These are phyloP conservation scores for Colletotrichum aenigma DNA, from an alignment of 2,329 filamentous ascomycete genomes.

Conservation along the genomic window DNA sequence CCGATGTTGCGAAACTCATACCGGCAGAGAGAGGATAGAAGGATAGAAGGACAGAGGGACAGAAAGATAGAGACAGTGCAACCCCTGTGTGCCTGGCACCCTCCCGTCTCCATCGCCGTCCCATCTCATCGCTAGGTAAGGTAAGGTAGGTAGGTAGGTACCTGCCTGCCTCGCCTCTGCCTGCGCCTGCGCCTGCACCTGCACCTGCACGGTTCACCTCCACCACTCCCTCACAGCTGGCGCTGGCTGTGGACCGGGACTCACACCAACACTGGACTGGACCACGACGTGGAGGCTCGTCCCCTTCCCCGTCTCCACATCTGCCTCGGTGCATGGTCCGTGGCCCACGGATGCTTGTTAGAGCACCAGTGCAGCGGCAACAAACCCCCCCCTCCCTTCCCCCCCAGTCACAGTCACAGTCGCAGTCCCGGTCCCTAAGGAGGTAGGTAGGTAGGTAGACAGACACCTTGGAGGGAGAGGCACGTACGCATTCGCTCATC, in stretches of 20 bases:
- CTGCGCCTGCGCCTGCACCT: background rate
- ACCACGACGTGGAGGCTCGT: background rate
- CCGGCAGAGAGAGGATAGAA: too few species aligned
- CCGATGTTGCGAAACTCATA: background rate
- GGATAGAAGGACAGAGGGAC: too few species aligned
- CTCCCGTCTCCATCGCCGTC: background rate
- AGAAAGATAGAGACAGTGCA: background rate
- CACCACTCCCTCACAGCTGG: background rate
- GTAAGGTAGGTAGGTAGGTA: too few species aligned
- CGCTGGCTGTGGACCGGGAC: background rate
- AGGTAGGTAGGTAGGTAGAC: background rate
- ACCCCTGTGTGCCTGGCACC: background rate
- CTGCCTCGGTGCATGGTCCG: background rate
- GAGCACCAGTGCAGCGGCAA: background rate
- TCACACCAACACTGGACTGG: background rate
- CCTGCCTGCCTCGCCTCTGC: background rate
- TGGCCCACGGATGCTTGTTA: constrained; percentile 1
- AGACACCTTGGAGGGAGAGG: too few species aligned
- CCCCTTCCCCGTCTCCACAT: background rate
- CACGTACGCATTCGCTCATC: background rate
- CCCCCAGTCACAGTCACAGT: background rate
- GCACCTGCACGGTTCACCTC: background rate
- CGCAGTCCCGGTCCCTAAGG: background rate
- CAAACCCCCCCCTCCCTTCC: background rate
- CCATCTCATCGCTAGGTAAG: background rate